Evolutionary conservation across 2,329 filamentous ascomycete species (phyloP).

Genomic region (Xylariaceae sp.): DNA sequence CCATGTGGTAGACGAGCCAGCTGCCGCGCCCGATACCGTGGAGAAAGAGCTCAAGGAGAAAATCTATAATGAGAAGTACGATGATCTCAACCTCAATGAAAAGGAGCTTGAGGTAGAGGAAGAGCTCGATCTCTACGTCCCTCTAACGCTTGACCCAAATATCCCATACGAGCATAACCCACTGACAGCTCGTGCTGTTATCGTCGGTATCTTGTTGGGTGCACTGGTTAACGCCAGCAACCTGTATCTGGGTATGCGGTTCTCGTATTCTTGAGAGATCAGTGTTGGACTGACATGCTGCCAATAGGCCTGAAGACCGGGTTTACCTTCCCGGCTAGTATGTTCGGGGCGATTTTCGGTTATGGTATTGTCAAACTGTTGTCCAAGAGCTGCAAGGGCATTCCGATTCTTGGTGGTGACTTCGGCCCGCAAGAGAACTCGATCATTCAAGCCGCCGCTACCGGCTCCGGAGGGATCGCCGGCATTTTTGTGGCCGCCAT

Average conservation of each 20-base stretch:
- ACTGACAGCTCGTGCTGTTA: conserved; percentile 48
- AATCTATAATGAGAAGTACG: conserved; percentile 10
- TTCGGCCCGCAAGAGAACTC: conserved; percentile 58
- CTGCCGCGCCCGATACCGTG: conserved; percentile 9
- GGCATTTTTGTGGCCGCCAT: conserved; percentile 54
- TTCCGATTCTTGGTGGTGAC: conserved; percentile 49
- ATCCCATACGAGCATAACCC: conserved; percentile 37
- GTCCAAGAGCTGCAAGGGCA: conserved; percentile 37
- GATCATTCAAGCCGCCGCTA: conserved; percentile 51
- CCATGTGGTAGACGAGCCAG: conserved; percentile 19
- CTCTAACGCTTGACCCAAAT: conserved; percentile 34
- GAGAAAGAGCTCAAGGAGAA: conserved; percentile 10
- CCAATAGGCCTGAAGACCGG: conserved; percentile 41
- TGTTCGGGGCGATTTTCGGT: conserved; percentile 51
- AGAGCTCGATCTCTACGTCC: conserved; percentile 38
- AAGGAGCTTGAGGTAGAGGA: conserved; percentile 23
- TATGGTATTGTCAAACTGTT: conserved; percentile 51
- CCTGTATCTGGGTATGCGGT: not conserved
- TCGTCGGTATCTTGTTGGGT: conserved; percentile 50
- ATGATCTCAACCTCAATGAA: conserved; percentile 26
- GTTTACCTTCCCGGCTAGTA: conserved; percentile 42
- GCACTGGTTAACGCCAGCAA: conserved; percentile 47
- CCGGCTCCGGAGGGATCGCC: conserved; percentile 50
- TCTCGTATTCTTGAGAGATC: not conserved
- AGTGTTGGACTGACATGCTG: conserved; percentile 4